A percentile compares a stretch with the other conserved stretches of the same genome.
Evolutionary conservation across 805 yeast genomes (phyloP).

Genomic region (Hanseniaspora occidentalis): DNA sequence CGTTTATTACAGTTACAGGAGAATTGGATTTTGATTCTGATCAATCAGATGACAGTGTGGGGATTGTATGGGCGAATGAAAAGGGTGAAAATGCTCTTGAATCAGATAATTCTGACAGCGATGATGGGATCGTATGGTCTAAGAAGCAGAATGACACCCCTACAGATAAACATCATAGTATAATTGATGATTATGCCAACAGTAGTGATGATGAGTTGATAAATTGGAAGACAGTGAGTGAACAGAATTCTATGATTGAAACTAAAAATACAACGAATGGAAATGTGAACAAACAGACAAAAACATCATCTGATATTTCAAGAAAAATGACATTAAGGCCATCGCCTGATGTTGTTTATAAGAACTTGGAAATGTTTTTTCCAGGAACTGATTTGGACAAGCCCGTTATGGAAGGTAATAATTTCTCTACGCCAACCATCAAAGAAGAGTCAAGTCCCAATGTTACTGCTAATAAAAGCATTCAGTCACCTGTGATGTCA

Average conservation of each 20-base stretch:
- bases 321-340: slow-evolving; percentile 72
- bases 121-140: slow-evolving; percentile 19
- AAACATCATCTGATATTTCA: slow-evolving; percentile 1
- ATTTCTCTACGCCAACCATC: slow-evolving; percentile 41
- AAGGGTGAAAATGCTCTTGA: neutral
- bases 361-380: slow-evolving; percentile 81
- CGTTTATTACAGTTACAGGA: neutral
- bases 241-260: neutral
- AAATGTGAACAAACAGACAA: neutral
- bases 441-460: slow-evolving; percentile 1
- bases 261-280: neutral
- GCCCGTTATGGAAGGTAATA: slow-evolving; percentile 67
- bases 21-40: neutral
- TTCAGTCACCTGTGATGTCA: slow-evolving; percentile 4
- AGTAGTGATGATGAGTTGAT: neutral
- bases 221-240: neutral
- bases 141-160: neutral
- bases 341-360: slow-evolving; percentile 85
- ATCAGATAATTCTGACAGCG: neutral
- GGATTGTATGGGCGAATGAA: slow-evolving; percentile 7
- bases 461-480: neutral
- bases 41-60: slow-evolving; percentile 1
- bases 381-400: slow-evolving; percentile 87
- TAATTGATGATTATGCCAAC: neutral
- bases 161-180: too few species aligned